Evolutionary conservation across 2,329 filamentous ascomycete genomes (phyloP), one percentile per base, ranked within the genome.

Genomic region (Aspergillus versicolor): DNA sequence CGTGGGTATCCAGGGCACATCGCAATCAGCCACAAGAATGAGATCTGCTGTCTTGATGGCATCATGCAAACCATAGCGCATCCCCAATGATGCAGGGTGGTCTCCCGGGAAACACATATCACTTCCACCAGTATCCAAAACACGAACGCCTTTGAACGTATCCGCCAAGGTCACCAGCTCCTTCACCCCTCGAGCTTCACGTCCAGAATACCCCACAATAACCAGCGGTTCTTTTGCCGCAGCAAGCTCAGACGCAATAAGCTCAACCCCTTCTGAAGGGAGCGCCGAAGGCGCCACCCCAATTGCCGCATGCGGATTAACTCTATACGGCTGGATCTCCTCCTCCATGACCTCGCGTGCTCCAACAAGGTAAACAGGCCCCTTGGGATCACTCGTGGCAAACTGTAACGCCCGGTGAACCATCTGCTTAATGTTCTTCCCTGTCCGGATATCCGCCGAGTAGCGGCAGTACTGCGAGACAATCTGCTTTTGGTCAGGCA

Each of bases 1-100:
- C 0, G 91, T 94, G n/a, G 88, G 87, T 54, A 97, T 92, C 91
- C 92, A 97, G 0, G 92, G 92, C 0, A 96, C 91, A 68, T 97
- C 92, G 62, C 91, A 95, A 73, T 97, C 89, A 22, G 96, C 70
- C 2, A 96, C 88, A 1, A 97, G 64, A 58, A 97, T 95, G 11
- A 91, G 84, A 70, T 97, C 93, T 0, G 92, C 91, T 0, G 85
- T 85, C 57, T 81, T 83, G 69, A 96, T 90, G 42, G 81, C 80
- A 2, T 90, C 85, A 51, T 96, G 89, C 3, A 84, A 81, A 3
- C 91, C 91, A 65, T 87, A 95, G 43, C 86, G 82, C 51, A 94
- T 72, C 2, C 92, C 88, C 12, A 91, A 70, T 77, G 84, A 90
- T 0, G 76, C 84, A 1, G 75, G 73, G 46, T 81, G 78, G 44